Percentiles rank a stretch among this genome's conserved stretches.
Evolutionary conservation across 1,284 basidiomycete genomes (phyloP).

Genomic region (Cryptococcus sp.): DNA sequence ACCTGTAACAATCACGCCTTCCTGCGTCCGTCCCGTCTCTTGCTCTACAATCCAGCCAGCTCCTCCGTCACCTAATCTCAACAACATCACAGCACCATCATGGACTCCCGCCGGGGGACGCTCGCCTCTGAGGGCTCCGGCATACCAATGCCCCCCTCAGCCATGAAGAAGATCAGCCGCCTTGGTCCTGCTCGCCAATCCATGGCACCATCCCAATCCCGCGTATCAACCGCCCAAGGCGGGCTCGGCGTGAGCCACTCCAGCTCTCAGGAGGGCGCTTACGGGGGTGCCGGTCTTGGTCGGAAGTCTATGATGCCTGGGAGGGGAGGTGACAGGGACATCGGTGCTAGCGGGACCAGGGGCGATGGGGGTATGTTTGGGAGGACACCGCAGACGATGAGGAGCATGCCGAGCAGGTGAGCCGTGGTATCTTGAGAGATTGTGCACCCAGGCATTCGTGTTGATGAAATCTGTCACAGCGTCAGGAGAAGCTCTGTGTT

Average conservation of each 20-base stretch:
- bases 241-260: background rate
- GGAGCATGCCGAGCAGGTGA: conserved; percentile 31
- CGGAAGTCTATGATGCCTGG: conserved; percentile 5
- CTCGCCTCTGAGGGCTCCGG: conserved; percentile 58
- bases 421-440: background rate
- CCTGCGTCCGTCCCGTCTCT: background rate
- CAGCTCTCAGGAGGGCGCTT: conserved; percentile 21
- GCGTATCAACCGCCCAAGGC: conserved; percentile 55
- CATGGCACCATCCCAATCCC: conserved; percentile 62
- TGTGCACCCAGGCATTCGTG: background rate
- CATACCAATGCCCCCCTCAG: conserved; percentile 56
- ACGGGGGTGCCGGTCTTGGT: conserved; percentile 37
- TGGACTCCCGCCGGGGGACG: conserved; percentile 58
- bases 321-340: conserved; percentile 21
- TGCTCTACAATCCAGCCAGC: conserved; percentile 10
- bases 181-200: conserved; percentile 47
- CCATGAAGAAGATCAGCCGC: conserved; percentile 59
- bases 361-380: conserved; percentile 57
- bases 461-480: conserved; percentile 6
- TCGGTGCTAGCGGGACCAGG: conserved; percentile 59
- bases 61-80: too few relatives aligned
- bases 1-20: background rate
- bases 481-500: conserved; percentile 51
- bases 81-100: conserved; percentile 17
- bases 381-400: conserved; percentile 64